A percentile compares a stretch with the other conserved stretches of the same genome.
Conservation (phyloP, 495 filamentous ascomycete species). For the Tetracladium marchalianum region DNA sequence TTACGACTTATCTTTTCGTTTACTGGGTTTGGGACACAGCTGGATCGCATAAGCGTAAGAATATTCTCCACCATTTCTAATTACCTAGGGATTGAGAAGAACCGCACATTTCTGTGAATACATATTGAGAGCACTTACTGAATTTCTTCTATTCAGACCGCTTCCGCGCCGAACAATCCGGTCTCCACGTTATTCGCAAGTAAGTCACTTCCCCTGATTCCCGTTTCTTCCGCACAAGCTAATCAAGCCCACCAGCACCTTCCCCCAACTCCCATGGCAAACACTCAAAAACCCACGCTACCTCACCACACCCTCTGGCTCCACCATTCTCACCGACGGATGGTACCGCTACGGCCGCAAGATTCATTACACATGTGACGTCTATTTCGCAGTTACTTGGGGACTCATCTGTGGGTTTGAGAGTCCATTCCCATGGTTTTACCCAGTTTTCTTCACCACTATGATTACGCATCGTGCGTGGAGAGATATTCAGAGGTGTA, state of each 20-base stretch:
- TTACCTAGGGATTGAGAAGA: no score
- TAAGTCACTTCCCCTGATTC: no score
- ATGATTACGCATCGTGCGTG: conserved; percentile 89
- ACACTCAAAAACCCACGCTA: conserved; percentile 75
- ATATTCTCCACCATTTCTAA: no score
- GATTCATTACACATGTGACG: conserved; percentile 89
- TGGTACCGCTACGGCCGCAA: conserved; percentile 95
- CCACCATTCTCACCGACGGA: conserved; percentile 76
- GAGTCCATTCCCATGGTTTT: conserved; percentile 95
- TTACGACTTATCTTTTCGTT: conserved; percentile 65
- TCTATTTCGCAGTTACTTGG: conserved; percentile 61
- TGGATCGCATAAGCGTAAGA: conserved; percentile 69
- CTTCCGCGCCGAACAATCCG: conserved; percentile 75
- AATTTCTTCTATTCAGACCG: conserved; percentile 39
- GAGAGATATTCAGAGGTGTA: conserved; percentile 78
- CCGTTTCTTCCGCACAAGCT: no score
- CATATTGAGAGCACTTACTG: no score
- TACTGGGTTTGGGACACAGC: conserved; percentile 90
- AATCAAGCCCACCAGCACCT: conserved; percentile 31
- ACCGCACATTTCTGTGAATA: no score
- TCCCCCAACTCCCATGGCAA: conserved; percentile 93
- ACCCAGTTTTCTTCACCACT: conserved; percentile 76
- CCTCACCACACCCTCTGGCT: conserved; percentile 67
- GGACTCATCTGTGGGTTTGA: conserved; percentile 49
- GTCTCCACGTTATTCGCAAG: conserved; percentile 59